Percentiles rank a stretch among this genome's conserved stretches.
Conservation (phyloP, 352 stramenopile species). For the Phytopythium helicoides region DNA sequence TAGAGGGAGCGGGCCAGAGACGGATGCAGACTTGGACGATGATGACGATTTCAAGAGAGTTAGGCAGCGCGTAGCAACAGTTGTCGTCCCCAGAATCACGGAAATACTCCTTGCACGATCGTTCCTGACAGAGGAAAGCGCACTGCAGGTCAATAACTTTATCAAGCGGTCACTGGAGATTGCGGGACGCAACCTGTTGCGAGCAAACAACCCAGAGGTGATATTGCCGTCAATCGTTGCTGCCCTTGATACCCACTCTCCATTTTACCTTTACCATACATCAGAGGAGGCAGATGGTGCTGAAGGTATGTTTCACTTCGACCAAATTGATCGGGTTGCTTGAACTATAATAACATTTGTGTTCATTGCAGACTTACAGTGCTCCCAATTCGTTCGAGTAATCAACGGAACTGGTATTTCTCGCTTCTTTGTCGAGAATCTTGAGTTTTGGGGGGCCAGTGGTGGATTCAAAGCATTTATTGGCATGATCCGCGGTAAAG, state of each 20-base stretch:
- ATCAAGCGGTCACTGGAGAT: constrained; percentile 41
- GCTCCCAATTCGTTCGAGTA: constrained; percentile 6
- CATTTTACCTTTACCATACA: constrained; percentile 53
- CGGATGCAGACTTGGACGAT: constrained; percentile 1
- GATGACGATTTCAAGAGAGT: constrained; percentile 12
- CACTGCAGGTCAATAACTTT: constrained; percentile 40
- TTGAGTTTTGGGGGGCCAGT: constrained; percentile 51
- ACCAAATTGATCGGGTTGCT: background rate
- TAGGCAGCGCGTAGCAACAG: constrained; percentile 37
- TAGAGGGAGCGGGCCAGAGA: background rate
- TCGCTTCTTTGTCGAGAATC: constrained; percentile 39
- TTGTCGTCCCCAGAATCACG: constrained; percentile 58
- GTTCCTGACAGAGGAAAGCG: constrained; percentile 23
- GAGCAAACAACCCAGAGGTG: constrained; percentile 24
- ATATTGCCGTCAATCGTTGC: constrained; percentile 32
- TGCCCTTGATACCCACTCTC: constrained; percentile 53
- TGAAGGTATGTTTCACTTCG: background rate
- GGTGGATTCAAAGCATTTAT: constrained; percentile 58
- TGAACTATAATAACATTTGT: background rate
- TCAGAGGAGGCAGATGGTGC: constrained; percentile 4
- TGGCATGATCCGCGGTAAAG: constrained; percentile 23
- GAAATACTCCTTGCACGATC: constrained; percentile 43
- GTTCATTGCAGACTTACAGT: background rate
- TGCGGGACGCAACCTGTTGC: constrained; percentile 20
- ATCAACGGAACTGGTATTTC: constrained; percentile 18